Conservation (phyloP, 129 eudicot genomes). For the Tagetes patula region DNA sequence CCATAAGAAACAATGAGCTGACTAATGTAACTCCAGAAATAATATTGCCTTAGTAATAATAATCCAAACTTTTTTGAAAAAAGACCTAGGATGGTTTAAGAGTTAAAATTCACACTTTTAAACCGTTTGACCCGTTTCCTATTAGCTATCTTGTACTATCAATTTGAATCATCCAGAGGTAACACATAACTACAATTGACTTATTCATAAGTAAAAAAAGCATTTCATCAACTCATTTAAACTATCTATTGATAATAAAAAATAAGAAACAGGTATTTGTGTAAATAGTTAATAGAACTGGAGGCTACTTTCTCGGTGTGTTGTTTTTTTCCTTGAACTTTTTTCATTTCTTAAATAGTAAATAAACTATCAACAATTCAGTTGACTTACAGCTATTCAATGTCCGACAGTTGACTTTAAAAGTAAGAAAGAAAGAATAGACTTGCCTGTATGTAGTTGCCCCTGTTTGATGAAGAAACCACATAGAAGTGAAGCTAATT, state of each 20-base stretch:
- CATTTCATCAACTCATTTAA: background rate
- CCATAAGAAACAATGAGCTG: slow-evolving; percentile 12
- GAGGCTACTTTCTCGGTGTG: too few relatives aligned
- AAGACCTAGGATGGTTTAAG: background rate
- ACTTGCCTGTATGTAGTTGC: slow-evolving; percentile 95
- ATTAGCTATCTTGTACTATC: background rate
- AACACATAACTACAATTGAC: background rate
- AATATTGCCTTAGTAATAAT: background rate
- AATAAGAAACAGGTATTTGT: background rate
- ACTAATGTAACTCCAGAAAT: background rate
- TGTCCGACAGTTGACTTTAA: background rate
- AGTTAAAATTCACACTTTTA: background rate
- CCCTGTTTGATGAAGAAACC: slow-evolving; percentile 99
- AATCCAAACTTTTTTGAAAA: background rate
- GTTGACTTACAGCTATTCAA: background rate
- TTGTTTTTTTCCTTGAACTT: too few relatives aligned
- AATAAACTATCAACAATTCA: background rate
- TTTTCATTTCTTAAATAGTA: too few relatives aligned
- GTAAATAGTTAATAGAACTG: background rate
- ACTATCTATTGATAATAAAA: background rate
- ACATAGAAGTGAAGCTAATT: slow-evolving; percentile 97
- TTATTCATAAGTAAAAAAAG: background rate
- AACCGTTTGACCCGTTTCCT: slow-evolving; percentile 1
- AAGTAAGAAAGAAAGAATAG: slow-evolving; percentile 2
- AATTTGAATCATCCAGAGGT: background rate